A percentile compares a stretch with the other conserved stretches of the same genome.
These are phyloP conservation scores for Umbelopsis isabellina DNA, from an alignment of 192 early-diverging fungal species.

Conservation along the genomic window DNA sequence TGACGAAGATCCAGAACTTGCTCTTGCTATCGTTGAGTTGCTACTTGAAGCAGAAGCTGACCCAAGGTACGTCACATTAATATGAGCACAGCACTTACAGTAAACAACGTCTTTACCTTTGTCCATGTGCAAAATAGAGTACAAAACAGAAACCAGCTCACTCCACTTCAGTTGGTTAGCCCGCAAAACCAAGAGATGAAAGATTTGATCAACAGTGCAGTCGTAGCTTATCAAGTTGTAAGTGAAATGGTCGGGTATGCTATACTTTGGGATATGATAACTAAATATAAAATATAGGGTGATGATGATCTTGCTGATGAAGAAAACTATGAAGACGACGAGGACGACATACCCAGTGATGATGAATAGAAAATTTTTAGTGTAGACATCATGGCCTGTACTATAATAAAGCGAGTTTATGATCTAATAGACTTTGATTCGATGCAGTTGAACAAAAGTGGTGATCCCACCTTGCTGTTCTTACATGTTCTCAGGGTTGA, in stretches of 20 bases:
- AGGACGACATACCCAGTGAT: slow-evolving; percentile 29
- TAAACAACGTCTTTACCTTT: not conserved
- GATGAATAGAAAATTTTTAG: slow-evolving; percentile 25
- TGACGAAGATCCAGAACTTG: slow-evolving; percentile 52
- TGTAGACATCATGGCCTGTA: not conserved
- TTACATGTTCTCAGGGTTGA: too few relatives aligned
- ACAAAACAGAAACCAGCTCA: slow-evolving; percentile 29
- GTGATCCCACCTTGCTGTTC: too few relatives aligned
- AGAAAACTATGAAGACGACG: slow-evolving; percentile 31
- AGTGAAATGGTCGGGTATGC: slow-evolving; percentile 6
- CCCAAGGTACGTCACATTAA: slow-evolving; percentile 36
- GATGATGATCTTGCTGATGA: slow-evolving; percentile 22
- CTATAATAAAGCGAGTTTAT: slow-evolving; percentile 14
- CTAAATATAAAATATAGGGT: not conserved
- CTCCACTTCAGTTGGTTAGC: slow-evolving; percentile 24
- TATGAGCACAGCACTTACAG: not conserved
- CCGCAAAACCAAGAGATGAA: slow-evolving; percentile 37
- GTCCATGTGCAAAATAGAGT: slow-evolving; percentile 17
- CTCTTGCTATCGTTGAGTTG: slow-evolving; percentile 62
- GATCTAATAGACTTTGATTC: not conserved
- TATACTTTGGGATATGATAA: not conserved
- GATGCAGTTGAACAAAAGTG: too few relatives aligned
- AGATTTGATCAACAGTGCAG: slow-evolving; percentile 28
- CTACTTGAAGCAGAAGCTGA: slow-evolving; percentile 59
- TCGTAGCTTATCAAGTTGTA: slow-evolving; percentile 37